Evolutionary conservation across 257 asterid genomes (phyloP).

Genomic region (Anisodus tanguticus): DNA sequence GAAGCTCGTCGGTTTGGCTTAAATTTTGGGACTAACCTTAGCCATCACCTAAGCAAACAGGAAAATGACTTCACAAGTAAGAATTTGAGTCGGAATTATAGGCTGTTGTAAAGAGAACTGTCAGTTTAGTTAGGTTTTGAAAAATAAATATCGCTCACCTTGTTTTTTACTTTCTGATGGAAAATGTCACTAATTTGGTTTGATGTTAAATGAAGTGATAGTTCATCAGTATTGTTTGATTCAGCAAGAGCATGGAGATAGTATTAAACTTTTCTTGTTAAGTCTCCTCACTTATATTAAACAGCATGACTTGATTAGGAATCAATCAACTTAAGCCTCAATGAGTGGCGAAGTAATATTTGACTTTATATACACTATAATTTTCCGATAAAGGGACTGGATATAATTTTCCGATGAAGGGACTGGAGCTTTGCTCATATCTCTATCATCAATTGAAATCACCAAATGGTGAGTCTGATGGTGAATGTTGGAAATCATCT

Average conservation of each 20-base stretch:
- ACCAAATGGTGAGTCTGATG: no score
- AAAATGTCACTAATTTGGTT: conserved; percentile 12
- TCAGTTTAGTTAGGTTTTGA: neutral
- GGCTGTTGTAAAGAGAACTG: conserved; percentile 20
- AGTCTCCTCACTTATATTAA: neutral
- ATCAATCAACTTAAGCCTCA: neutral
- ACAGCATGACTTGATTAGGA: neutral
- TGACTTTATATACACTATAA: neutral
- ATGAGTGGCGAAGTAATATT: neutral
- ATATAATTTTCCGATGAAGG: no score
- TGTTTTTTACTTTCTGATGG: neutral
- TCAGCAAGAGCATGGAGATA: neutral
- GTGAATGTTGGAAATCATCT: neutral
- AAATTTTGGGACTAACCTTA: conserved; percentile 23
- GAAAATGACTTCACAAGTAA: neutral
- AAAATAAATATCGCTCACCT: neutral
- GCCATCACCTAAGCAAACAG: neutral
- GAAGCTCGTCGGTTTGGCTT: conserved; percentile 80
- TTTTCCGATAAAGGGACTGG: no score
- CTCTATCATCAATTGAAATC: no score
- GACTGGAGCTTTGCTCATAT: no score
- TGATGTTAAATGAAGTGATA: neutral
- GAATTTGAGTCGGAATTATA: neutral
- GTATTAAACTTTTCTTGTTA: neutral
- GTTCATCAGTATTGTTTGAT: neutral